Conservation (phyloP, 345 rosid species). For the Mangifera indica region DNA sequence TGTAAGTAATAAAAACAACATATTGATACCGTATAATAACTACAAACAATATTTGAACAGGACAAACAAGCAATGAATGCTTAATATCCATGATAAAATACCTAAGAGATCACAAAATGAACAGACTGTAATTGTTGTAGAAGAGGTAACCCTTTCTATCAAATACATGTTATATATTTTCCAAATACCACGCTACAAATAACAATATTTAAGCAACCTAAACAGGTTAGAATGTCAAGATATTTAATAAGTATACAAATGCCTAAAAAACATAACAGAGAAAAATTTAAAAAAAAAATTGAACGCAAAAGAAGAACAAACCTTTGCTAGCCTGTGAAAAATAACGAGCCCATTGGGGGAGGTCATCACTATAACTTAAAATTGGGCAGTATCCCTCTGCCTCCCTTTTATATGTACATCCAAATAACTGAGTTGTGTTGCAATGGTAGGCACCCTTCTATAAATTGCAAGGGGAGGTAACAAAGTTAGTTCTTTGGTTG, state of each 20-base stretch:
- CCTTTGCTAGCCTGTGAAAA: slow-evolving; percentile 97
- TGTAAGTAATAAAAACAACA: background rate
- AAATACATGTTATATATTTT: background rate
- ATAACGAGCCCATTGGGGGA: slow-evolving; percentile 96
- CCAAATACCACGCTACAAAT: background rate
- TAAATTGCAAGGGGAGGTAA: slow-evolving; percentile 84
- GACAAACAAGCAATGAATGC: background rate
- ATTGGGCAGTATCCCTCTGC: slow-evolving; percentile 99
- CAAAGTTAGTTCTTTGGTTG: slow-evolving; percentile 91
- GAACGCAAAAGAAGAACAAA: slow-evolving; percentile 23
- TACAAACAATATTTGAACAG: background rate
- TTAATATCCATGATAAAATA: background rate
- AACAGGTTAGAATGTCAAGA: background rate
- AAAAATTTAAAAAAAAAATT: background rate
- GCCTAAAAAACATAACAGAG: slow-evolving; percentile 3
- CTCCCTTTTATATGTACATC: slow-evolving; percentile 97
- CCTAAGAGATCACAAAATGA: background rate
- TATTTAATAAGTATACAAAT: background rate
- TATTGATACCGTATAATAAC: background rate
- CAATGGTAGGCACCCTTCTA: slow-evolving; percentile 98
- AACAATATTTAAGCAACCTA: background rate
- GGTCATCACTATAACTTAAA: slow-evolving; percentile 83
- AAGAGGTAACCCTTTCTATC: background rate
- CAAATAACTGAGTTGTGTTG: slow-evolving; percentile 87
- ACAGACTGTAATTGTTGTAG: background rate